Evolutionary conservation across 805 yeast genomes (phyloP), one percentile per base, ranked within the genome.

Genomic region (Lachancea sp.): DNA sequence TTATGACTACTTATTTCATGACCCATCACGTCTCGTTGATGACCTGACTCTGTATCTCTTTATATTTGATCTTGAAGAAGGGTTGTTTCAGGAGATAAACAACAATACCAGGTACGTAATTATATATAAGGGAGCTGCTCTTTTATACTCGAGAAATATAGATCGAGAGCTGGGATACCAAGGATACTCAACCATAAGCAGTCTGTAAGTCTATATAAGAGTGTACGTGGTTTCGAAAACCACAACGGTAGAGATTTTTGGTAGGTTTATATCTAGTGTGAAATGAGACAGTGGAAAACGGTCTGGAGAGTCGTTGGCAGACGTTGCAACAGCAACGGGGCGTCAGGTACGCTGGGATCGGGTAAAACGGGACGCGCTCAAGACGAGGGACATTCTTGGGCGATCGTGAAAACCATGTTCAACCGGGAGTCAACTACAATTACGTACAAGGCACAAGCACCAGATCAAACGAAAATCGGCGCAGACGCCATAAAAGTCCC

Each of bases 401-500:
- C 27, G 15, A 44, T 44, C 16, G 15, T 25, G 8, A 37, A 44
- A 35, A 38, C 42, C 3, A 8, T 44, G 38, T 56, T 51, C 38
- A 50, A 47, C 32, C 47, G 51, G 15, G 56, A 55, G 4, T 56
- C 59, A 2, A 58, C 60, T 5, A 56, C 58, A 6, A 45, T 58
- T 18, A 55, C 61, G 1, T 57, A 57, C 29, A 35, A 35, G 12
- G 9, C 27, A 18, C 13, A 12, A n/a, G n/a, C n/a, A n/a, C n/a
- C n/a, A n/a, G n/a, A n/a, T n/a, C n/a, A n/a, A n/a, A n/a, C n/a
- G n/a, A n/a, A n/a, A 18, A 10, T 4, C 6, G 36, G 36, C 18
- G 7, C 36, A 17, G 19, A 18, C 20, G 6, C 36, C 19, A n/a
- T n/a, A n/a, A 12, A 17, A 3, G 19, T 6, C 5, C 6, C 7